Base-by-base conservation (phyloP, 2,329 filamentous ascomycete species). In the Monilinia laxa region DNA sequence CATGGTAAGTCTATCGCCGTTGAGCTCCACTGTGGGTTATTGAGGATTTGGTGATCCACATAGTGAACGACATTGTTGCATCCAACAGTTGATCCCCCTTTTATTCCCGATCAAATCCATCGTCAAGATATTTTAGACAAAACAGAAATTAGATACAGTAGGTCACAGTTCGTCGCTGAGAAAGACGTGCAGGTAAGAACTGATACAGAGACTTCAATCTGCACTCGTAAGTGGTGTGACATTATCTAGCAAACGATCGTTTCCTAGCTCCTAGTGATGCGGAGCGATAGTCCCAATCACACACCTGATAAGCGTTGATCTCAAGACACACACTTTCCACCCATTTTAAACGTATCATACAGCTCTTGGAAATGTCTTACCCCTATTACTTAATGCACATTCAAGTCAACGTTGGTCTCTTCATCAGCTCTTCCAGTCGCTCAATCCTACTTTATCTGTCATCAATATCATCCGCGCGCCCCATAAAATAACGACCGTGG, bases 1-100 rank as follows among this genome's bases (percentile, higher is more conserved):
- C 58, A 62, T 62, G 58, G 45, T 49, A 59, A 59, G 51, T 38
- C 45, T 16, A 51, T 56, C 45, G 58, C 58, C 58, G 58, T 49
- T 62, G 45, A 51, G 58, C 28, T 62, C 58, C 58, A 62, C 45
- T 38, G 14, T 51, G 56, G 56, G 40, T 25, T 23, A 16, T 58
- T 31, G 16, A 25, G 49, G 28, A n/a, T n/a, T 47, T 10, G 40
- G 28, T 4, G 42, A 51, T 60, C 45, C 28, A 35, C 14, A 54
- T 35, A 31, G 42, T 23, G 42, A 59, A 59, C 42, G 57, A 59
- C 57, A 63, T 42, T 35, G 31, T 35, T 35, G 31, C 31, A 35
- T 0, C 31, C 31, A 35, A 35, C 40, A 28, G 42, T 49, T 42
- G 23, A 42, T 63, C 18, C 60, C 60, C 35, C 35, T 63, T 35